Evolutionary conservation across 2,329 filamentous ascomycete genomes (phyloP).

Genomic region (Tolypocladium amazonense): DNA sequence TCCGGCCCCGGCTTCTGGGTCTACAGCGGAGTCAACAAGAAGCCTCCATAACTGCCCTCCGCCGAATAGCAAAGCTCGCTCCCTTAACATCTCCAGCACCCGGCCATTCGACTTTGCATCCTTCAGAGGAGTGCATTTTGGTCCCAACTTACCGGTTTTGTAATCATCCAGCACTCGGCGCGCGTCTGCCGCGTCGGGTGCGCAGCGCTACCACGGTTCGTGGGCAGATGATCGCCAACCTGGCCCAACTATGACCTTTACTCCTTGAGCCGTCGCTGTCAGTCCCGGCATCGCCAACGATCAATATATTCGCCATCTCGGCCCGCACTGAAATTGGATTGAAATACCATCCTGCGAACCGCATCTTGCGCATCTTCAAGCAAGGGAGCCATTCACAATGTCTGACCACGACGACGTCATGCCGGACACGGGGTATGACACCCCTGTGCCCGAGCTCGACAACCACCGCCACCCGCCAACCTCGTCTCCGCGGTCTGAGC

Average conservation of each 20-base stretch:
- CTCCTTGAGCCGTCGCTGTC: constrained; percentile 12
- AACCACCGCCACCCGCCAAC: constrained; percentile 67
- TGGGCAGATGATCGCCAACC: constrained; percentile 5
- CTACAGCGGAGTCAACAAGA: constrained; percentile 92
- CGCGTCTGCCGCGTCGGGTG: constrained; percentile 25
- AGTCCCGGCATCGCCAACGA: not conserved
- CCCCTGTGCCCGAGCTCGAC: constrained; percentile 71
- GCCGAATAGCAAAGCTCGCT: not conserved
- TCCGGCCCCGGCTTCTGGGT: constrained; percentile 88
- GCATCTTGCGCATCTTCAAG: not conserved
- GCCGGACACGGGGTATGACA: constrained; percentile 55
- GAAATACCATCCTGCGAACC: not conserved
- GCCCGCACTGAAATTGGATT: too few relatives aligned
- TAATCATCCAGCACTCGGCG: constrained; percentile 22
- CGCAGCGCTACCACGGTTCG: constrained; percentile 5
- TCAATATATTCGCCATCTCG: constrained; percentile 4
- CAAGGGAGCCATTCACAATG: constrained; percentile 37
- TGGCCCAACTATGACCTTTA: constrained; percentile 17
- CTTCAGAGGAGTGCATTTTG: not conserved
- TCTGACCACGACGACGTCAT: constrained; percentile 51
- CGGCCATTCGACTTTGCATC: not conserved
- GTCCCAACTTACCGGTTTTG: constrained; percentile 14
- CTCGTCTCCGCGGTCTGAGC: constrained; percentile 48
- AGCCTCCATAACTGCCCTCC: constrained; percentile 75
- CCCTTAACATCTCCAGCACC: not conserved